Conservation (phyloP, 2,329 filamentous ascomycete species). For the Calonectria pauciramosa region DNA sequence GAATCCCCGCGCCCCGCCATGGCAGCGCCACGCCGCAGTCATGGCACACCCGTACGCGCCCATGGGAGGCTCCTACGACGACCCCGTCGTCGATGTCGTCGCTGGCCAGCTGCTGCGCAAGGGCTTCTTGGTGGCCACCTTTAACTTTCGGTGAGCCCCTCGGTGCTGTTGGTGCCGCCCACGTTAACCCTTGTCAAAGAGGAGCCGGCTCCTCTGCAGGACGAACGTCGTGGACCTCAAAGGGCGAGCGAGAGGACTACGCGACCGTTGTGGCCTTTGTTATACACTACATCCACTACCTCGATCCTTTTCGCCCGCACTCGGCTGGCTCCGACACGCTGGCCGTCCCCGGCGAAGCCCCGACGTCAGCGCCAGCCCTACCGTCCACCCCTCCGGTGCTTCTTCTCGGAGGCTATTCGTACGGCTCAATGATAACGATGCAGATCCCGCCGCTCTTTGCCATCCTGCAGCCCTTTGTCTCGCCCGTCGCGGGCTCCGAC, state of each 20-base stretch:
- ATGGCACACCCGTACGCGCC: slow-evolving; percentile 93
- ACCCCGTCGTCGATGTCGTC: slow-evolving; percentile 79
- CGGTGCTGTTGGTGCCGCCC: background rate
- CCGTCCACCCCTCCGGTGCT: slow-evolving; percentile 51
- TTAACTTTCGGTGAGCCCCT: slow-evolving; percentile 84
- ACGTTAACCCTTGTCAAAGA: slow-evolving; percentile 58
- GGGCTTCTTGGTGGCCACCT: slow-evolving; percentile 85
- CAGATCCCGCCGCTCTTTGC: slow-evolving; percentile 74
- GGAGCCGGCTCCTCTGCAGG: slow-evolving; percentile 83
- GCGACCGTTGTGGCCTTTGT: slow-evolving; percentile 86
- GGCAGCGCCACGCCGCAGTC: slow-evolving; percentile 69
- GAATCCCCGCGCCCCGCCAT: slow-evolving; percentile 51
- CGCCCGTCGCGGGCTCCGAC: slow-evolving; percentile 66
- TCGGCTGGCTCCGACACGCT: slow-evolving; percentile 12
- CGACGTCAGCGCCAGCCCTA: slow-evolving; percentile 1
- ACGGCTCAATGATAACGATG: slow-evolving; percentile 86
- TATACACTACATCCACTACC: slow-evolving; percentile 76
- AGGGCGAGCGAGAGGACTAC: slow-evolving; percentile 86
- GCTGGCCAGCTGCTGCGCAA: slow-evolving; percentile 74
- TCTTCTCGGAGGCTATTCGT: slow-evolving; percentile 87
- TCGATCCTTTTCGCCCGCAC: slow-evolving; percentile 58
- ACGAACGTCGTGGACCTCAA: slow-evolving; percentile 88
- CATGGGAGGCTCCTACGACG: slow-evolving; percentile 87
- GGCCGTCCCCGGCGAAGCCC: background rate
- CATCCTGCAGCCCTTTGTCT: slow-evolving; percentile 72